Percentiles rank a stretch among this genome's conserved stretches.
Conservation (phyloP, 257 asterid genomes). For the Solanum chmielewskii region DNA sequence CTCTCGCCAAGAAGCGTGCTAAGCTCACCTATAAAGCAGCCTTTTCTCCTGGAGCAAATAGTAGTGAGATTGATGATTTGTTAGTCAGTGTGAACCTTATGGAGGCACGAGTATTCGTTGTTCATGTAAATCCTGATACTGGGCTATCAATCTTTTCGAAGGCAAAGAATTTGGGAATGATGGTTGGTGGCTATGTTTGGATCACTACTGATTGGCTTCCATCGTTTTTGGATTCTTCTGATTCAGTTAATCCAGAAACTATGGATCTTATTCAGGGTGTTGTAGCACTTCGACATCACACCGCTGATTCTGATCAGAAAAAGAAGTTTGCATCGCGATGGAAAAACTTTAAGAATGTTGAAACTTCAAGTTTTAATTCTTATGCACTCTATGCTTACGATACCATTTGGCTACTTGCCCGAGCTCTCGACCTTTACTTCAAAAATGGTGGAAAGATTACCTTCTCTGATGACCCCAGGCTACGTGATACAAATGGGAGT, state of each 20-base stretch:
- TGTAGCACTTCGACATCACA: constrained; percentile 47
- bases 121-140: constrained; percentile 67
- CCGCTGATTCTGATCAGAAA: constrained; percentile 44
- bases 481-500: constrained; percentile 23
- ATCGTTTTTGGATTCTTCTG: constrained; percentile 34
- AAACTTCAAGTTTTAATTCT: constrained; percentile 28
- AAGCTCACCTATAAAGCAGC: constrained; percentile 59
- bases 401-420: constrained; percentile 59
- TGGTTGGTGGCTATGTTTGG: constrained; percentile 52
- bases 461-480: constrained; percentile 48
- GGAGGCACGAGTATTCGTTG: constrained; percentile 59
- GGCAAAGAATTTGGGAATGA: constrained; percentile 57
- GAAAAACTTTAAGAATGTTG: constrained; percentile 19
- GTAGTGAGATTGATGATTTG: constrained; percentile 29
- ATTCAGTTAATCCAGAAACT: constrained; percentile 24
- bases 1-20: constrained; percentile 45
- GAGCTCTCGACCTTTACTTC: constrained; percentile 45
- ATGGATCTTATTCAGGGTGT: constrained; percentile 57
- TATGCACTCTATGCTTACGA: constrained; percentile 68
- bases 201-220: constrained; percentile 77
- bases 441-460: constrained; percentile 18
- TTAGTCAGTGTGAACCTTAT: constrained; percentile 34
- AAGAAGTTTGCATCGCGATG: constrained; percentile 28
- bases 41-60: constrained; percentile 36
- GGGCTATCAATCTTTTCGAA: constrained; percentile 37